Evolutionary conservation across 257 asterid species (phyloP).

Genomic region (Fraxinus excelsior): DNA sequence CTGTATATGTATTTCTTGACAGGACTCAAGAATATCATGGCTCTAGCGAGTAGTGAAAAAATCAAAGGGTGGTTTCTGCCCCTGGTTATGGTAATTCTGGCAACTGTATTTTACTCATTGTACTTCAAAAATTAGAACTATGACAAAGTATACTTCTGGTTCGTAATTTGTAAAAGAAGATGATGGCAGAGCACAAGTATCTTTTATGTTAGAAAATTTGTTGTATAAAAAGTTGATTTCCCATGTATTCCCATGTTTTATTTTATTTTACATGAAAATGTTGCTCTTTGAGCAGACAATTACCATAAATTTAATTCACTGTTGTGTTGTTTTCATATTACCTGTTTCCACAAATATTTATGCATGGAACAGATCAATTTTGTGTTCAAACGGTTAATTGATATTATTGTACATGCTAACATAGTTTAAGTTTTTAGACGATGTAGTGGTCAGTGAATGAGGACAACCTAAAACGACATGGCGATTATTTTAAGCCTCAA

Average conservation of each 20-base stretch:
- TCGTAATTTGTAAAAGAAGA: background rate
- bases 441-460: background rate
- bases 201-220: background rate
- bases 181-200: background rate
- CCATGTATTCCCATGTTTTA: background rate
- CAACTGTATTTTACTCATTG: constrained; percentile 19
- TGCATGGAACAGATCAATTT: background rate
- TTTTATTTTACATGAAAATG: background rate
- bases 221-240: background rate
- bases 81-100: constrained; percentile 15
- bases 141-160: background rate
- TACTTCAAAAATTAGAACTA: constrained; percentile 9
- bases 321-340: background rate
- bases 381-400: background rate
- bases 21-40: constrained; percentile 33
- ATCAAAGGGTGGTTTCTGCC: constrained; percentile 22
- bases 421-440: background rate
- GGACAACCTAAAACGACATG: background rate
- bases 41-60: constrained; percentile 16
- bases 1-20: constrained; percentile 1
- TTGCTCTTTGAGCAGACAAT: background rate
- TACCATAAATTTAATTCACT: background rate
- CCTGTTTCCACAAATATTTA: background rate
- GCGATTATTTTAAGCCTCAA: too few species aligned
- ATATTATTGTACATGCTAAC: too few species aligned